These are phyloP conservation scores for Keithomyces neogunnii DNA, from an alignment of 2,329 filamentous ascomycete genomes.

Conservation along the genomic window DNA sequence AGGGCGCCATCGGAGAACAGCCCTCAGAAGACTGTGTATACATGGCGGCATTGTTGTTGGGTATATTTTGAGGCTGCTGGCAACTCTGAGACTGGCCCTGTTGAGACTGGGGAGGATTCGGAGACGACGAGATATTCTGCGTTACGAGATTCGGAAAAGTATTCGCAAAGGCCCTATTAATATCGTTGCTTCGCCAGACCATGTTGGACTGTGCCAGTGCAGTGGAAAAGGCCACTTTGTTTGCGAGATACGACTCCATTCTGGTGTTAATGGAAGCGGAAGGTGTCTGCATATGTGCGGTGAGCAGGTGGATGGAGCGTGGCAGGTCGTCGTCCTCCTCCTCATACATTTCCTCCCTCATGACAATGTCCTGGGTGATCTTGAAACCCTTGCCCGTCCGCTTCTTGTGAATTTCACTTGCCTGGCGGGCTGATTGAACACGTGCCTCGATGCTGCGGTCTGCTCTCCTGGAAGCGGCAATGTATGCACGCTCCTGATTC, in stretches of 20 bases:
- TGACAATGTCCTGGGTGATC: slow-evolving; percentile 77
- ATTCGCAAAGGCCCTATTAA: slow-evolving; percentile 38
- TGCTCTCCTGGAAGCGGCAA: slow-evolving; percentile 79
- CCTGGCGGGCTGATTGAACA: slow-evolving; percentile 76
- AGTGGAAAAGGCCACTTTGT: slow-evolving; percentile 33
- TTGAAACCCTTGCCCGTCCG: slow-evolving; percentile 75
- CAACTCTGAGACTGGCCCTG: background rate
- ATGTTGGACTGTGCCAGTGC: slow-evolving; percentile 27
- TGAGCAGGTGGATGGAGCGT: slow-evolving; percentile 55
- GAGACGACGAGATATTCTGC: too few relatives aligned
- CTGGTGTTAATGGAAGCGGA: slow-evolving; percentile 54
- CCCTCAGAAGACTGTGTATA: slow-evolving; percentile 2
- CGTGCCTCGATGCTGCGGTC: slow-evolving; percentile 83
- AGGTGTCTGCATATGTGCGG: slow-evolving; percentile 51
- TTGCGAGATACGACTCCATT: slow-evolving; percentile 40
- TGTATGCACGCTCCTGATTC: slow-evolving; percentile 83
- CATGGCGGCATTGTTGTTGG: background rate
- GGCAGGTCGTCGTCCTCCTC: slow-evolving; percentile 81
- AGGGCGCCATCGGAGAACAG: background rate
- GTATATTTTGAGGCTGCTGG: slow-evolving; percentile 9
- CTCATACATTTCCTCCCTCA: slow-evolving; percentile 93
- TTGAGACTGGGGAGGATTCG: slow-evolving; percentile 11
- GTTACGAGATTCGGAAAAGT: slow-evolving; percentile 32
- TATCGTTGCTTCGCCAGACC: slow-evolving; percentile 34
- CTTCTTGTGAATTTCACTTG: slow-evolving; percentile 85